phyloP scores from a whole-genome alignment of 768 basidiomycete species.

The Kwoniella bestiolae region DNA sequence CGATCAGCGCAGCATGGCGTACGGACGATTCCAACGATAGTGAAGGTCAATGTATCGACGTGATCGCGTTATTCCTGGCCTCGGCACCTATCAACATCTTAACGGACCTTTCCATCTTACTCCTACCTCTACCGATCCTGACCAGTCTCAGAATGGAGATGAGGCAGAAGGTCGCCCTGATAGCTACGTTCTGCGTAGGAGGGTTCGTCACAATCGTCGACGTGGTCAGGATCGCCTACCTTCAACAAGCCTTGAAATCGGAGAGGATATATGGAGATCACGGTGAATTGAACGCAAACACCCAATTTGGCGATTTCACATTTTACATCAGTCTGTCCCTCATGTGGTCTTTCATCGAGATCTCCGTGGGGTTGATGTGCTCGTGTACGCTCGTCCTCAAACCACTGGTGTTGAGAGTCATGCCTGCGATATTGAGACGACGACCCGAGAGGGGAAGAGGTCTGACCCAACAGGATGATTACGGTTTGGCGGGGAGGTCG shows the following conservation, averaged over 20 bases:
- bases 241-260: conserved; percentile 47
- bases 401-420: conserved; percentile 47
- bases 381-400: conserved; percentile 53
- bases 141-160: conserved; percentile 52
- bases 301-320: conserved; percentile 37
- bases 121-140: conserved; percentile 53
- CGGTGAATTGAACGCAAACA: conserved; percentile 6
- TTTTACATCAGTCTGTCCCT: conserved; percentile 48
- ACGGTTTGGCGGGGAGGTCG: background rate
- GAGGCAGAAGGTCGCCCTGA: conserved; percentile 50
- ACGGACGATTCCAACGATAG: background rate
- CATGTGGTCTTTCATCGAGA: conserved; percentile 55
- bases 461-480: background rate
- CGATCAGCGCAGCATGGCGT: conserved; percentile 44
- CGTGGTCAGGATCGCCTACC: conserved; percentile 52
- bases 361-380: conserved; percentile 51
- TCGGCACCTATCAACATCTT: conserved; percentile 55
- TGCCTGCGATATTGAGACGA: conserved; percentile 39
- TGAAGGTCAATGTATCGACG: conserved; percentile 44
- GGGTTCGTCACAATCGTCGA: conserved; percentile 55
- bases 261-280: conserved; percentile 17
- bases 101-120: conserved; percentile 53
- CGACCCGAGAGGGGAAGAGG: background rate
- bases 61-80: conserved; percentile 52
- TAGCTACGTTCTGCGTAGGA: conserved; percentile 53